Evolutionary conservation across 352 stramenopile species (phyloP), one percentile per base, ranked within the genome.

Genomic region (Phytophthora citrophthora): DNA sequence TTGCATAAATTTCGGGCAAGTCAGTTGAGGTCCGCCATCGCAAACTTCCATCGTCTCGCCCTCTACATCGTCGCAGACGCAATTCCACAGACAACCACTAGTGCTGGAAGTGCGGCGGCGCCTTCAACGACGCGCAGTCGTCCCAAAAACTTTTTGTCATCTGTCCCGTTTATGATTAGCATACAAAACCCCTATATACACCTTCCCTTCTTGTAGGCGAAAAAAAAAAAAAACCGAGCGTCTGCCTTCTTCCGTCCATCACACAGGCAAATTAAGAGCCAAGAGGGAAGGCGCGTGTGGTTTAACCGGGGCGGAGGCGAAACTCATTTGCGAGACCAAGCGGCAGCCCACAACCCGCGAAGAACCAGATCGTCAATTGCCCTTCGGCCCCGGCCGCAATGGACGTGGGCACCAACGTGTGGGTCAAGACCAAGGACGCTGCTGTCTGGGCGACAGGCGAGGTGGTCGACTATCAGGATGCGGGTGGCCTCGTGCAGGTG

Each of bases 341-440:
- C 54, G 46, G 54, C n/a, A 38, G 60, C 44, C 18, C 50, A 45
- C 38, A 68, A 53, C 50, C 41, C 52, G 51, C 53, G 43, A 24
- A 53, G 41, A 49, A 60, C 24, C 40, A 51, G 32, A 53, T 41
- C 44, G n/a, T 9, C 31, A 55, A 4, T 57, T 24, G 11, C 39
- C 18, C 46, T 36, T 23, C 2, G 4, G 50, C 24, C 13, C 46
- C 31, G 54, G 39, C 53, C 57, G 50, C 46, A 41, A 96, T 96
- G 88, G 88, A 96, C 60, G 68, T 91, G 46, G 88, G 86, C 69
- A 93, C 83, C 6, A 74, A 90, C 43, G 88, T 96, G 36, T 96
- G 88, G 88, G 77, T 94, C 31, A 82, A 84, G 68, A 76, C 81
- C 64, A 49, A 63, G 24, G 76, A 80, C 55, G 47, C 60, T n/a